Evolutionary conservation across 1,284 basidiomycete genomes (phyloP).

Genomic region (Heliocybe sulcata): DNA sequence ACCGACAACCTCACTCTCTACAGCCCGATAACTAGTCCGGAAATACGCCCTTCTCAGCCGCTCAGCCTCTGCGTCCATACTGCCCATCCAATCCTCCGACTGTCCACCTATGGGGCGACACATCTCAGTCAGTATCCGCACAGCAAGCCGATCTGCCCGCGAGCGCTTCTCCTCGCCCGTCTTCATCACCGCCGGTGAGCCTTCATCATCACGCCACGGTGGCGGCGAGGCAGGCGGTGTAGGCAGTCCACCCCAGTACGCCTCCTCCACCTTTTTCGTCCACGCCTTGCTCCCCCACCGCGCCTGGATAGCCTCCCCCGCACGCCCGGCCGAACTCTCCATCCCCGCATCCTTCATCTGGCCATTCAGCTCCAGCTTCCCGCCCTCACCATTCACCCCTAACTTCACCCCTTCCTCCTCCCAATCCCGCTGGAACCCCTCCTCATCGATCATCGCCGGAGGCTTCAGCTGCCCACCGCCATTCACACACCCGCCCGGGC

Average conservation of each 20-base stretch:
- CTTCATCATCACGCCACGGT: conserved; percentile 6
- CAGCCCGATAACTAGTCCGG: conserved; percentile 79
- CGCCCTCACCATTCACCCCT: conserved; percentile 19
- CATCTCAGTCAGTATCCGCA: conserved; percentile 34
- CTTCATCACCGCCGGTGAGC: not conserved
- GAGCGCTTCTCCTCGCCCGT: conserved; percentile 6
- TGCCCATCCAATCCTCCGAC: conserved; percentile 6
- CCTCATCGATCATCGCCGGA: conserved; percentile 40
- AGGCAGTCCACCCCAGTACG: conserved; percentile 62
- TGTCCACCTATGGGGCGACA: conserved; percentile 13
- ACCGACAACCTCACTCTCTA: conserved; percentile 81
- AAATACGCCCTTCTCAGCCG: conserved; percentile 43
- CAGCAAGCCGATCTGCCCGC: conserved; percentile 34
- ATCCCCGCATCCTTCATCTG: conserved; percentile 15
- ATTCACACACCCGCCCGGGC: conserved; percentile 95
- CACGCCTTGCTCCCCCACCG: conserved; percentile 74
- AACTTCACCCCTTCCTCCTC: conserved; percentile 38
- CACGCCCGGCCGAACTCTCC: conserved; percentile 16
- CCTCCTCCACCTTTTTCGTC: conserved; percentile 69
- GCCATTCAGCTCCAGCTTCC: conserved; percentile 14
- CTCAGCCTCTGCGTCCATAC: conserved; percentile 33
- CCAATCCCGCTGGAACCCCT: conserved; percentile 56
- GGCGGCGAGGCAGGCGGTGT: conserved; percentile 43
- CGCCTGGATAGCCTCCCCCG: conserved; percentile 16
- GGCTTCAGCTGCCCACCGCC: conserved; percentile 92